Percentiles rank a stretch among this genome's conserved stretches.
Evolutionary conservation across 805 yeast species (phyloP).

Genomic region (Saccharomycopsis sp.): DNA sequence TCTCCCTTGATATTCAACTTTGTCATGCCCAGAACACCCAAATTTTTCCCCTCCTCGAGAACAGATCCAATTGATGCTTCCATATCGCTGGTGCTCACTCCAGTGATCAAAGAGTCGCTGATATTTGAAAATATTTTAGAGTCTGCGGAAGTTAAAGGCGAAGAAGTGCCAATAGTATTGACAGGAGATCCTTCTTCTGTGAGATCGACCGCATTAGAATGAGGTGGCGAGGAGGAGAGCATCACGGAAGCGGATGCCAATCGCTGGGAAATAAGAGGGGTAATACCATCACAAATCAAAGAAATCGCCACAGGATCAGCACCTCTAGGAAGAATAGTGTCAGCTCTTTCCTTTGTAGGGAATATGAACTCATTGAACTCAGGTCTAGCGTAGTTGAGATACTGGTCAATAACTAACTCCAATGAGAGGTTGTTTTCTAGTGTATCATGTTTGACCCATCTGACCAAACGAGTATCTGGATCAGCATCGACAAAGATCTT

Average conservation of each 20-base stretch:
- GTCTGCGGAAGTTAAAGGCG: not conserved
- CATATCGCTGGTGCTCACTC: not conserved
- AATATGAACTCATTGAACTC: conserved; percentile 62
- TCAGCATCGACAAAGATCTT: conserved; percentile 78
- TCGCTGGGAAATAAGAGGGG: conserved; percentile 29
- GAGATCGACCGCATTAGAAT: not conserved
- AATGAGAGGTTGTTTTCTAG: conserved; percentile 23
- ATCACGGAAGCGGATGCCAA: conserved; percentile 1
- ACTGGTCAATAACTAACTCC: conserved; percentile 33
- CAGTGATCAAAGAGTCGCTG: not conserved
- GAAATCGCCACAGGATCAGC: conserved; percentile 47
- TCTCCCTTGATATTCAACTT: conserved; percentile 31
- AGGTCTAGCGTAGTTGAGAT: conserved; percentile 50
- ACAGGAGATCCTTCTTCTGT: not conserved
- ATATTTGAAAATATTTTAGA: not conserved
- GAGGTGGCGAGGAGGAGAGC: too few species aligned
- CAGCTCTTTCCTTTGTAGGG: conserved; percentile 69
- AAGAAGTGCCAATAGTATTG: conserved; percentile 7
- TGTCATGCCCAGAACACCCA: conserved; percentile 19
- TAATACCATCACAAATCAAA: conserved; percentile 59
- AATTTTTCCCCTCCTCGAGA: not conserved
- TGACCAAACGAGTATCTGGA: conserved; percentile 74
- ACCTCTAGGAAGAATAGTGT: conserved; percentile 67
- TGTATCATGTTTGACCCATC: conserved; percentile 48
- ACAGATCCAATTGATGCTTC: not conserved